Conservation (phyloP, 2,329 filamentous ascomycete genomes). For the Beauveria pseudobassiana region DNA sequence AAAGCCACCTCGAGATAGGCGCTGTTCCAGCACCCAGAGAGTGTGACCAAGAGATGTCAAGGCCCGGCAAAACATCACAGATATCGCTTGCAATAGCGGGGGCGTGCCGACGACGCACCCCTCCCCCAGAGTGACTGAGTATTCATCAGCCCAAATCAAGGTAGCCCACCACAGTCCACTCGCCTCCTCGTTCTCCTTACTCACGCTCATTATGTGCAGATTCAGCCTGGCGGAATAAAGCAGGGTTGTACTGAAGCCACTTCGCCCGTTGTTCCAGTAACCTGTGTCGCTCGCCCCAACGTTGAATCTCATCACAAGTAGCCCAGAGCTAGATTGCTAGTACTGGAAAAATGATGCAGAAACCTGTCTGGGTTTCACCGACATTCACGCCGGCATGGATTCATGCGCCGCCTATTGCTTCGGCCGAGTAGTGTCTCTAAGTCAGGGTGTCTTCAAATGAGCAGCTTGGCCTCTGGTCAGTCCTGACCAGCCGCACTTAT, state of each 20-base stretch:
- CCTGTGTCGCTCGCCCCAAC: neutral
- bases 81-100: neutral
- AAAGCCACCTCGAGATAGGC: constrained; percentile 10
- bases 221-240: constrained; percentile 4
- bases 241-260: constrained; percentile 7
- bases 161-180: constrained; percentile 4
- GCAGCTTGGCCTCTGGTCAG: neutral
- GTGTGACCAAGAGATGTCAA: constrained; percentile 6
- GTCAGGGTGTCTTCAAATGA: neutral
- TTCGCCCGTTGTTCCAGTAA: neutral
- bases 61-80: constrained; percentile 2
- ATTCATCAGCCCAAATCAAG: constrained; percentile 5
- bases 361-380: neutral
- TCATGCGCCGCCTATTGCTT: neutral
- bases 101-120: constrained; percentile 3
- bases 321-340: neutral
- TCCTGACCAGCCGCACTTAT: neutral
- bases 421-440: neutral
- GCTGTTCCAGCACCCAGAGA: constrained; percentile 6
- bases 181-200: neutral
- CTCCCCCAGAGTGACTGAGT: neutral
- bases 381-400: neutral
- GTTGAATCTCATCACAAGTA: neutral
- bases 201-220: constrained; percentile 5
- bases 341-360: neutral